Percentiles rank a stretch among this genome's conserved stretches.
These are phyloP conservation scores for Colletotrichum brevisporum DNA, from an alignment of 2,329 filamentous ascomycete genomes.

Conservation along the genomic window DNA sequence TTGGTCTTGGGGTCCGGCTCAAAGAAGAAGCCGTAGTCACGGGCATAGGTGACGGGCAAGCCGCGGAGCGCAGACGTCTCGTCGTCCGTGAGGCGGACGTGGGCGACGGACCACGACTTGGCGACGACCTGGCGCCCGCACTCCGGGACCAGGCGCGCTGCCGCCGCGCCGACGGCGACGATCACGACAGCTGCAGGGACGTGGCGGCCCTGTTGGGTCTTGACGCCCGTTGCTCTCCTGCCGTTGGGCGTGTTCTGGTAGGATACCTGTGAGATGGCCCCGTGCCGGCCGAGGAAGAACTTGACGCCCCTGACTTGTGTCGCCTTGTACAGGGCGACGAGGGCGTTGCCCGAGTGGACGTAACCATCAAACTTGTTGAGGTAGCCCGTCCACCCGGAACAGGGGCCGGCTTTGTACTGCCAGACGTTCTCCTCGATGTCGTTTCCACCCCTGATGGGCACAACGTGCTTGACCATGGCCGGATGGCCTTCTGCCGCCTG, in stretches of 20 bases:
- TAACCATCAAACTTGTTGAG: conserved; percentile 71
- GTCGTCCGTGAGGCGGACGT: conserved; percentile 68
- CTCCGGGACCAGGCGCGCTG: conserved; percentile 61
- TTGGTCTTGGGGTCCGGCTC: conserved; percentile 72
- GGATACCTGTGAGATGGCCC: conserved; percentile 46
- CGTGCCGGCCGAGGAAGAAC: conserved; percentile 51
- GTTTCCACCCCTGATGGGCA: conserved; percentile 50
- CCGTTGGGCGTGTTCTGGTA: conserved; percentile 40
- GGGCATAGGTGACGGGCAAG: conserved; percentile 72
- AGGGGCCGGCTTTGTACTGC: conserved; percentile 60
- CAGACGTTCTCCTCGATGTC: conserved; percentile 60
- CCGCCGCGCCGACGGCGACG: conserved; percentile 66
- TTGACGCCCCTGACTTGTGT: conserved; percentile 55
- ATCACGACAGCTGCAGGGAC: conserved; percentile 56
- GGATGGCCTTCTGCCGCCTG: conserved; percentile 57
- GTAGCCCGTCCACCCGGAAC: conserved; percentile 71
- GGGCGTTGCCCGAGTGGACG: conserved; percentile 67
- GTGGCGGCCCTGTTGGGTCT: conserved; percentile 29
- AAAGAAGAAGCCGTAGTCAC: conserved; percentile 76
- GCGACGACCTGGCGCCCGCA: conserved; percentile 66
- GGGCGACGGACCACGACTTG: conserved; percentile 71
- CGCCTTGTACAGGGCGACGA: conserved; percentile 61
- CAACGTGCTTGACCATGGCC: conserved; percentile 38
- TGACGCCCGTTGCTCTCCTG: conserved; percentile 15
- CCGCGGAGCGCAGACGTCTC: conserved; percentile 68